Percentiles rank a stretch among this genome's conserved stretches.
phyloP scores from a whole-genome alignment of 768 basidiomycete species.

The Tephrocybe sp. region DNA sequence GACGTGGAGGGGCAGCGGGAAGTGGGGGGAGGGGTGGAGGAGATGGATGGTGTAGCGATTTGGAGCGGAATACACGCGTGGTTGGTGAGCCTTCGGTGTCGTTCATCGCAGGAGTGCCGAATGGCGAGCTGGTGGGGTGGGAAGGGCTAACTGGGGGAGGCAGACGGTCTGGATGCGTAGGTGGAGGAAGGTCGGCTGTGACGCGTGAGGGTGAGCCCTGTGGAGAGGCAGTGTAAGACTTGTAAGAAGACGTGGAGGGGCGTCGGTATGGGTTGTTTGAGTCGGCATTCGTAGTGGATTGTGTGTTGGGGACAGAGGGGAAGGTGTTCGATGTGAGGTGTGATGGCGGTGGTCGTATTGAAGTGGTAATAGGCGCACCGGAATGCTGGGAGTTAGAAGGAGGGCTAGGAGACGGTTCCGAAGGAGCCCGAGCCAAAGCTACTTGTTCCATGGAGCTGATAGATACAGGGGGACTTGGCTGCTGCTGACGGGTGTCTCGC shows the following conservation, averaged over 20 bases:
- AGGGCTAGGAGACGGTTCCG: constrained; percentile 1
- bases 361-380: constrained; percentile 1
- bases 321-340: constrained; percentile 9
- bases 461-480: constrained; percentile 41
- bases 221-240: constrained; percentile 22
- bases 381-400: constrained; percentile 10
- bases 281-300: neutral
- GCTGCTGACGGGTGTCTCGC: constrained; percentile 22
- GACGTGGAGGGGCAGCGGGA: constrained; percentile 42
- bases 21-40: constrained; percentile 31
- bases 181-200: constrained; percentile 26
- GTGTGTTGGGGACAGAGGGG: neutral
- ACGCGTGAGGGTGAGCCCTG: constrained; percentile 27
- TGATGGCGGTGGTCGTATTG: constrained; percentile 5
- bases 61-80: constrained; percentile 48
- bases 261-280: constrained; percentile 14
- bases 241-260: neutral
- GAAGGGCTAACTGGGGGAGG: neutral
- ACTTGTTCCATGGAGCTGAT: constrained; percentile 47
- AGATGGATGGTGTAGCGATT: constrained; percentile 51
- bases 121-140: constrained; percentile 15
- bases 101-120: constrained; percentile 1
- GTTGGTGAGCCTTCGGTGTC: constrained; percentile 27
- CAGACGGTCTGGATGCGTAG: constrained; percentile 11
- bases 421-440: constrained; percentile 32